Conservation (phyloP, 2,329 filamentous ascomycete species). For the Pseudohalonectria lignicola region DNA sequence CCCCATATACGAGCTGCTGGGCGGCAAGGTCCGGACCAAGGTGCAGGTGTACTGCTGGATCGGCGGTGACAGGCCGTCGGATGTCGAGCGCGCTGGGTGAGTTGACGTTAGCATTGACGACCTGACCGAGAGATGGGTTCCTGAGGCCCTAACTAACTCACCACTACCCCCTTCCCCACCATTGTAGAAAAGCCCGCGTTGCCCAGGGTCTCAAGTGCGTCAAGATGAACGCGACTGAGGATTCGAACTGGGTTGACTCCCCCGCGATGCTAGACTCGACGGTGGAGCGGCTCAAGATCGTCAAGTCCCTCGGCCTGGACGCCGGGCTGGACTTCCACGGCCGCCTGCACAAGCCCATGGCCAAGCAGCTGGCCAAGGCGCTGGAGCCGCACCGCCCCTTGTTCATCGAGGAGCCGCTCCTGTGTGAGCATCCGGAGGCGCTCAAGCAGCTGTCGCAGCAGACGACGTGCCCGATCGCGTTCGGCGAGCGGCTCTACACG, state of each 20-base stretch:
- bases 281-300: constrained; percentile 49
- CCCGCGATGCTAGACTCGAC: constrained; percentile 43
- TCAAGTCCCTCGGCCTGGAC: constrained; percentile 54
- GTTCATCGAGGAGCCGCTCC: constrained; percentile 57
- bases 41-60: constrained; percentile 61
- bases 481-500: constrained; percentile 53
- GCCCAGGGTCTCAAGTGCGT: constrained; percentile 46
- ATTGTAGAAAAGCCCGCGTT: constrained; percentile 28
- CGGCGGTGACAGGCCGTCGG: constrained; percentile 51
- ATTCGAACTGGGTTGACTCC: constrained; percentile 56
- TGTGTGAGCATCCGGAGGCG: constrained; percentile 48
- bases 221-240: constrained; percentile 63
- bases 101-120: too few species aligned
- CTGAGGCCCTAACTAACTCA: neutral
- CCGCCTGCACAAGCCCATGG: constrained; percentile 58
- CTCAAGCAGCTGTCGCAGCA: constrained; percentile 45
- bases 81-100: constrained; percentile 47
- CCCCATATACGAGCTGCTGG: constrained; percentile 54
- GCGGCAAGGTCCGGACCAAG: constrained; percentile 53
- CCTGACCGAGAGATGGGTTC: too few species aligned
- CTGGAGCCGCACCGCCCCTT: constrained; percentile 51
- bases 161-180: neutral
- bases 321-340: constrained; percentile 61
- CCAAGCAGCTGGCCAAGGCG: constrained; percentile 52
- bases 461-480: constrained; percentile 49